Evolutionary conservation across 768 basidiomycete genomes (phyloP).

Genomic region (Phaeotremella skinneri): DNA sequence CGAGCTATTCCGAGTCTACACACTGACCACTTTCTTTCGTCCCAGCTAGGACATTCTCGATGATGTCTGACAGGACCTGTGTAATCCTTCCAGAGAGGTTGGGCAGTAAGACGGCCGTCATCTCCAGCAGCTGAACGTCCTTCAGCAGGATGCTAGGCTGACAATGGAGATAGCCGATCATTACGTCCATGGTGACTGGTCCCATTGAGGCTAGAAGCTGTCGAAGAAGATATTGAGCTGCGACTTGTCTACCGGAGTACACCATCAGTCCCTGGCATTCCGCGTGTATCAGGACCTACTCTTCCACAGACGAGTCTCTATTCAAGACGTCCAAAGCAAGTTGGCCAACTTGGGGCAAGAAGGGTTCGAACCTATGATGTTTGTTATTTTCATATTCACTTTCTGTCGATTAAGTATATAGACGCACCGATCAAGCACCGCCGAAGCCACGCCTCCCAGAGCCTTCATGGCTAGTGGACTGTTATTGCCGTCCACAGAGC

Average conservation of each 20-base stretch:
- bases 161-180: slow-evolving; percentile 36
- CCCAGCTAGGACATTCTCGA: slow-evolving; percentile 24
- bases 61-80: slow-evolving; percentile 31
- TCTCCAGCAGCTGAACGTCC: slow-evolving; percentile 33
- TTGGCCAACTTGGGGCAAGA: slow-evolving; percentile 19
- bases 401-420: neutral
- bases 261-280: neutral
- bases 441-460: slow-evolving; percentile 29
- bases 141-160: slow-evolving; percentile 25
- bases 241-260: slow-evolving; percentile 13
- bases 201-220: slow-evolving; percentile 33
- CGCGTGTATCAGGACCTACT: slow-evolving; percentile 12
- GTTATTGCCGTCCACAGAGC: slow-evolving; percentile 5
- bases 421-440: slow-evolving; percentile 33
- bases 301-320: slow-evolving; percentile 2
- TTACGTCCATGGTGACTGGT: slow-evolving; percentile 28
- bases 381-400: neutral
- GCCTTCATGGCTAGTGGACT: slow-evolving; percentile 20
- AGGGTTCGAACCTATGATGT: slow-evolving; percentile 32
- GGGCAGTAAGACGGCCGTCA: slow-evolving; percentile 37
- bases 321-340: slow-evolving; percentile 21
- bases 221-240: slow-evolving; percentile 31
- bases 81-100: slow-evolving; percentile 30
- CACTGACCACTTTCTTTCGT: no score
- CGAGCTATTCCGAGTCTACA: no score